Conservation (phyloP, 139 green algal species). For the Zygnema cylindricum region DNA sequence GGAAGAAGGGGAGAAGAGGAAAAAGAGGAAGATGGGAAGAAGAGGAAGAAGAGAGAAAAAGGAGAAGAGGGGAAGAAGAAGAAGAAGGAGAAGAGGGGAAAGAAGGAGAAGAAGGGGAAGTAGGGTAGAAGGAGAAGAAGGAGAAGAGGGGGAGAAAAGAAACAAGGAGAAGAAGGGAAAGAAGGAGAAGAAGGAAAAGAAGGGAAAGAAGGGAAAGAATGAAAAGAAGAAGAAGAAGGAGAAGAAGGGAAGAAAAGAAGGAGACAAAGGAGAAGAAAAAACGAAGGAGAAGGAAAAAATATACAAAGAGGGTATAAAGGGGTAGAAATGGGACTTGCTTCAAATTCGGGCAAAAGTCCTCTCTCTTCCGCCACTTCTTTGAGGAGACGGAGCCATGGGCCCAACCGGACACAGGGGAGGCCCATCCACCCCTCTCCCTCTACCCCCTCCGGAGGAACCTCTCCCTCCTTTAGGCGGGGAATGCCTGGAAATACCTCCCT, state of each 20-base stretch:
- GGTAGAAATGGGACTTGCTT: neutral
- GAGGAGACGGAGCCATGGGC: slow-evolving; percentile 6
- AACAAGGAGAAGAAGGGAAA: slow-evolving; percentile 2
- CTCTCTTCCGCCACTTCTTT: neutral
- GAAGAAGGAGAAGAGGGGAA: neutral
- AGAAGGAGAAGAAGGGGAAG: neutral
- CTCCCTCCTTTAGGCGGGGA: slow-evolving; percentile 5
- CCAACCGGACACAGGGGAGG: slow-evolving; percentile 23
- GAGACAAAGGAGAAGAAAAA: neutral
- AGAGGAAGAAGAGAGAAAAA: neutral
- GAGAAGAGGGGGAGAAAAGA: slow-evolving; percentile 1
- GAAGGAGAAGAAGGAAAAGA: neutral
- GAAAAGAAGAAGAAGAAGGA: too few species aligned
- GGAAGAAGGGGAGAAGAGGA: neutral
- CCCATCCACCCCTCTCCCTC: neutral
- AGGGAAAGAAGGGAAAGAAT: neutral
- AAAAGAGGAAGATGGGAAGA: too few species aligned
- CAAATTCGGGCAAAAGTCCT: slow-evolving; percentile 34
- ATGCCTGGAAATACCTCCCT: too few species aligned
- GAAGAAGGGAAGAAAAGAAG: neutral
- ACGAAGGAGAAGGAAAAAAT: too few species aligned
- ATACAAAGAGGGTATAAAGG: too few species aligned
- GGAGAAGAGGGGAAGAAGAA: neutral
- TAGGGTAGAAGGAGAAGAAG: too few species aligned
- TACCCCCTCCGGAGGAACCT: neutral